Conservation (phyloP, 1,139 yeast species). For the Pichia sp. region DNA sequence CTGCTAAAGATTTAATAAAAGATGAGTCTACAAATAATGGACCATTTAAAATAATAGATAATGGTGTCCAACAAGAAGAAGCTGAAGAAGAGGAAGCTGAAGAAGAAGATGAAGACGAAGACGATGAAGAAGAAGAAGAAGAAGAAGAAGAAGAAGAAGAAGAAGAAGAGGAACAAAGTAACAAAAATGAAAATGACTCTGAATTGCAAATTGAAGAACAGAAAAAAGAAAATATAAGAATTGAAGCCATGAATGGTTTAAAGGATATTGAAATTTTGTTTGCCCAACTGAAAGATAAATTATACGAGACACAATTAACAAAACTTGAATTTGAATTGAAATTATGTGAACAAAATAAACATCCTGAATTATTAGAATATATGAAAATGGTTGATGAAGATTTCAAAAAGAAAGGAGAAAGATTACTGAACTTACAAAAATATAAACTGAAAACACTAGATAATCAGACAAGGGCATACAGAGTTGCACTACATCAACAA, state of each 20-base stretch:
- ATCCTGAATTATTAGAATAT: conserved; percentile 69
- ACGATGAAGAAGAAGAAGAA: conserved; percentile 17
- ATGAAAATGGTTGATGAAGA: conserved; percentile 57
- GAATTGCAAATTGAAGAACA: conserved; percentile 5
- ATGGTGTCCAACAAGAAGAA: not conserved
- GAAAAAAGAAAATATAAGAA: conserved; percentile 41
- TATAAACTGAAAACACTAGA: conserved; percentile 74
- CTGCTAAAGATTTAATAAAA: too few relatives aligned
- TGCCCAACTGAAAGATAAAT: conserved; percentile 75
- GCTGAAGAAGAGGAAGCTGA: conserved; percentile 1
- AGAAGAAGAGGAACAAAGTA: conserved; percentile 12
- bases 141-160: conserved; percentile 19
- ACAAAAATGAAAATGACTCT: not conserved
- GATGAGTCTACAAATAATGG: too few relatives aligned
- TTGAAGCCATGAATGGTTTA: conserved; percentile 61
- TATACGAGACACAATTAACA: conserved; percentile 67
- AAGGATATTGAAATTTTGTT: conserved; percentile 78
- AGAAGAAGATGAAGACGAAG: conserved; percentile 21
- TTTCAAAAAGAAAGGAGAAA: conserved; percentile 60
- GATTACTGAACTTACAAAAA: conserved; percentile 62
- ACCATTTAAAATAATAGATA: too few relatives aligned
- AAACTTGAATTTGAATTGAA: conserved; percentile 77
- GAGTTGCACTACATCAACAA: conserved; percentile 83
- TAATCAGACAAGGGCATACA: conserved; percentile 70
- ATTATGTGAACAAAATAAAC: conserved; percentile 83